Base-by-base conservation (phyloP, 1,284 basidiomycete species). In the Ganoderma multipileum region DNA sequence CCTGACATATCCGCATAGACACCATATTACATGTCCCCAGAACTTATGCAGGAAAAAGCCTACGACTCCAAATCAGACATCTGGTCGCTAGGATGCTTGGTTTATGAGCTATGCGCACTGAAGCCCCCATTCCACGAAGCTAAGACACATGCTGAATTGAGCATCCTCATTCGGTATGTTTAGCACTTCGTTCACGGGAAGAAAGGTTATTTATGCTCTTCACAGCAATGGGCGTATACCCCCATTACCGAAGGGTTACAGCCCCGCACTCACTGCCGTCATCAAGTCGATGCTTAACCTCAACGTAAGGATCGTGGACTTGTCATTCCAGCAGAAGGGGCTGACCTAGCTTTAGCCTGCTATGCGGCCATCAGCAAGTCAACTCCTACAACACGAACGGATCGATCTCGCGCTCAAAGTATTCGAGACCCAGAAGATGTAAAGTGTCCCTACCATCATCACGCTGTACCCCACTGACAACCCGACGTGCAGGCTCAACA, bases 11-110 rank as follows among this genome's bases (percentile, higher is more conserved):
- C n/a, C 12, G 0, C 59, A 7, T 73, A 96, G 94, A 99, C 97
- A 11, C 97, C 97, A 2, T 97, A 98, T 76, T 99, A 99, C 82
- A 99, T 99, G 97, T 97, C 95, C 1, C 97, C 97, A 0, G 97
- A 99, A 81, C 87, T 99, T 28, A 95, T 98, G 85, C 95, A 95
- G 80, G 96, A 98, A 76, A 96, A 95, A 78, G 90, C 94, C 7
- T 99, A 99, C 81, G 97, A 99, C 82, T 93, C 94, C 26, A 99
- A 98, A 82, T 96, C 95, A 0, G 97, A 99, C 77, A 98, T 99
- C 62, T 99, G 97, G 97, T 97, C 95, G 14, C 86, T 99, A 42
- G 97, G 97, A 1, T 99, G 97, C 80, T 86, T 99, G 52, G 95
- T 98, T 47, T 99, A 95, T 79, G 97, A 99, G 81, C 88, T 99